Conservation (phyloP, 805 yeast species). For the Monosporozyma siamensis region DNA sequence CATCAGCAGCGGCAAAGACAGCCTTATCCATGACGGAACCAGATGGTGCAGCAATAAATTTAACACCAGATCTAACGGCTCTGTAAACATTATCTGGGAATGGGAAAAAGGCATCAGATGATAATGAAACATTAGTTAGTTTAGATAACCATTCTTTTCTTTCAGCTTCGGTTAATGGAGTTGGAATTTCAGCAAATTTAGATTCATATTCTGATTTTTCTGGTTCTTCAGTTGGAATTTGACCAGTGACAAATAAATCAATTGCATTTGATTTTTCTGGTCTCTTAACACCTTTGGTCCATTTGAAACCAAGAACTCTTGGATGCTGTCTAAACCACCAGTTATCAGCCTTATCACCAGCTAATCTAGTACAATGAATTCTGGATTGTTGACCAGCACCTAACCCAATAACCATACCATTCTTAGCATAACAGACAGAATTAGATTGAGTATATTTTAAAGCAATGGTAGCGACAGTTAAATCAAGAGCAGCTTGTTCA, state of each 20-base stretch:
- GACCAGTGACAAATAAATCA: slow-evolving; percentile 83
- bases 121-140: slow-evolving; percentile 75
- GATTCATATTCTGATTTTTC: slow-evolving; percentile 88
- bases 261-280: slow-evolving; percentile 98
- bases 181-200: slow-evolving; percentile 76
- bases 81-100: slow-evolving; percentile 98
- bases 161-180: slow-evolving; percentile 72
- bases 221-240: slow-evolving; percentile 85
- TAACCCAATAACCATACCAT: slow-evolving; percentile 97
- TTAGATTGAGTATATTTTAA: slow-evolving; percentile 97
- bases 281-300: slow-evolving; percentile 98
- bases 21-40: slow-evolving; percentile 97
- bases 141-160: slow-evolving; percentile 77
- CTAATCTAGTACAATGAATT: slow-evolving; percentile 96
- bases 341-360: slow-evolving; percentile 98
- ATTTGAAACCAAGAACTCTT: slow-evolving; percentile 78
- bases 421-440: slow-evolving; percentile 95
- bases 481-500: slow-evolving; percentile 85
- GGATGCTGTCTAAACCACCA: slow-evolving; percentile 99
- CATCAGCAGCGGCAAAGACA: slow-evolving; percentile 91
- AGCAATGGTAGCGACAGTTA: slow-evolving; percentile 94
- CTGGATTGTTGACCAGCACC: slow-evolving; percentile 99
- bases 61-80: slow-evolving; percentile 93
- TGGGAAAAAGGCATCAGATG: slow-evolving; percentile 99
- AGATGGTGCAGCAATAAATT: slow-evolving; percentile 89